Evolutionary conservation across 2,329 filamentous ascomycete genomes (phyloP), one percentile per base, ranked within the genome.

Genomic region (Pleomassaria siparia): DNA sequence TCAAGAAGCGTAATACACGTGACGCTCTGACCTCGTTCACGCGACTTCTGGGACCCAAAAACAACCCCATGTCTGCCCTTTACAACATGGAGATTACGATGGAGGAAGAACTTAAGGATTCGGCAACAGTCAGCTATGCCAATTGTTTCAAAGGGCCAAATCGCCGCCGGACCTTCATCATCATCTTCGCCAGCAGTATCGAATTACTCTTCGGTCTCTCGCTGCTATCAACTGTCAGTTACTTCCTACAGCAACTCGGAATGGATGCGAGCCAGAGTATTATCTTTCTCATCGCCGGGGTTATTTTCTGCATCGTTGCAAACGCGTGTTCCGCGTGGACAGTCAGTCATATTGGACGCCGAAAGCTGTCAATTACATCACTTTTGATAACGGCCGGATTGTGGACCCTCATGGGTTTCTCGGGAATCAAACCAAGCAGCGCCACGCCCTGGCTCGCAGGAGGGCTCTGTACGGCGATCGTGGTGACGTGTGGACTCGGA

Each of bases 91-190:
- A 78, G 6, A 58, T 67, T 9, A 70, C 73, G 16, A 75, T 83
- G 46, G 71, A 75, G 52, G 66, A 72, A n/a, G 78, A 80, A 45
- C 71, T 76, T 20, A 74, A 78, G 51, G 70, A 76, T 44, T 68
- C 73, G 5, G 58, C 56, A 2, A 60, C 60, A 3, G 48, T 61
- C 9, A 62, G 62, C 4, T 53, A 64, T 1, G 60, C 55, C 2
- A 72, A 58, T 18, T 56, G 53, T 40, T 56, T 58, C 40, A 50
- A 49, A 2, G 37, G 22, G 15, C 22, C 49, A 3, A 56, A 58
- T 39, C 46, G 51, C 16, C 50, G 55, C 28, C 53, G 55, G n/a
- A 56, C 53, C 12, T 46, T 53, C 7, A 58, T 58, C 47, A 30
- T 71, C 50, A 63, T 71, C 22, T 74, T 76, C 47, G 71, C 74